These are phyloP conservation scores for Usnea hakonensis DNA, from an alignment of 495 filamentous ascomycete genomes.

Conservation along the genomic window DNA sequence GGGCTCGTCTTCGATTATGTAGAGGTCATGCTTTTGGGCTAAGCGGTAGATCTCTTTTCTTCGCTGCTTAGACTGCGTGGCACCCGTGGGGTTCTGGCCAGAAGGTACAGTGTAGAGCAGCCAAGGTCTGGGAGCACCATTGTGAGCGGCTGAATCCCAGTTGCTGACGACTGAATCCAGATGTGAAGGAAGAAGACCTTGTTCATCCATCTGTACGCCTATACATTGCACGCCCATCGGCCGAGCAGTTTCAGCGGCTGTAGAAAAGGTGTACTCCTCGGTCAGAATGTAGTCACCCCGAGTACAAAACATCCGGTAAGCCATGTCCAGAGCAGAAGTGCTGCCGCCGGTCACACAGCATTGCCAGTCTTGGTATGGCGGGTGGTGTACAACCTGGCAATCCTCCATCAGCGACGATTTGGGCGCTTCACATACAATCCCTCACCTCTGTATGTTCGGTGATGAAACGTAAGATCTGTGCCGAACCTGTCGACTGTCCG, in stretches of 20 bases:
- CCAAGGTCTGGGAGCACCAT: slow-evolving; percentile 60
- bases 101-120: slow-evolving; percentile 65
- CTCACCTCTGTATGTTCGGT: slow-evolving; percentile 83
- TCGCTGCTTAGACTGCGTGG: slow-evolving; percentile 62
- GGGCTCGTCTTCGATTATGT: slow-evolving; percentile 93
- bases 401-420: slow-evolving; percentile 19
- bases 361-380: slow-evolving; percentile 79
- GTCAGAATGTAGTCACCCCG: slow-evolving; percentile 65
- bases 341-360: slow-evolving; percentile 67
- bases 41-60: slow-evolving; percentile 66
- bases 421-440: neutral
- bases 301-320: slow-evolving; percentile 69
- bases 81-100: slow-evolving; percentile 89
- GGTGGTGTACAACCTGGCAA: slow-evolving; percentile 50
- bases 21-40: slow-evolving; percentile 72
- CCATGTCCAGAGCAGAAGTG: slow-evolving; percentile 69
- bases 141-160: slow-evolving; percentile 53
- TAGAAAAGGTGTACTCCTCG: slow-evolving; percentile 81
- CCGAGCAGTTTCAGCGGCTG: slow-evolving; percentile 69
- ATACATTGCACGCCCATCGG: slow-evolving; percentile 69
- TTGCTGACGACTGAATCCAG: slow-evolving; percentile 58
- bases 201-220: slow-evolving; percentile 66
- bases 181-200: slow-evolving; percentile 62
- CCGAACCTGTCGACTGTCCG: slow-evolving; percentile 73
- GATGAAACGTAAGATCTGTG: slow-evolving; percentile 79